Percentiles rank a stretch among this genome's conserved stretches.
phyloP scores from a whole-genome alignment of 768 basidiomycete species.

The Vararia minispora region DNA sequence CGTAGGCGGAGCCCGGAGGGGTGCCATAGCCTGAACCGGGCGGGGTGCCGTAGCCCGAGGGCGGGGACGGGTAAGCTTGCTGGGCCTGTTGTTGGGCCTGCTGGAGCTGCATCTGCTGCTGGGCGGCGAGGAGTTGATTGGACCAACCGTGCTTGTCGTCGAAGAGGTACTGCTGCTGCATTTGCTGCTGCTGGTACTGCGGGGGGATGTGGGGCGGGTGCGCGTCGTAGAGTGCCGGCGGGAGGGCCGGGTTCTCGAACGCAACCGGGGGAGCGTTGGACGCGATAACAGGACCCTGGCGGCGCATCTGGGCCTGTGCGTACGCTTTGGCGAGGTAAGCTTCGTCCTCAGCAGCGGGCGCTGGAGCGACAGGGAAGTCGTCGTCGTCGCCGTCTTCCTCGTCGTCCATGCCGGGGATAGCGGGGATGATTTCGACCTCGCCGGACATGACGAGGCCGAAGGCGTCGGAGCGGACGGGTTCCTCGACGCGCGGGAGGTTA shows the following conservation, averaged over 20 bases:
- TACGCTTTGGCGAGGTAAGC: slow-evolving; percentile 15
- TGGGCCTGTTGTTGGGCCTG: slow-evolving; percentile 3
- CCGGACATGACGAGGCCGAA: slow-evolving; percentile 61
- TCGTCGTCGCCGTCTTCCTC: slow-evolving; percentile 40
- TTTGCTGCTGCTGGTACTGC: slow-evolving; percentile 19
- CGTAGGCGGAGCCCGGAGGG: slow-evolving; percentile 13
- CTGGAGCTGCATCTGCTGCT: slow-evolving; percentile 12
- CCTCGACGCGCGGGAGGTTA: slow-evolving; percentile 59
- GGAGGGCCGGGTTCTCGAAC: slow-evolving; percentile 45
- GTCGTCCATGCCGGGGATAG: slow-evolving; percentile 39
- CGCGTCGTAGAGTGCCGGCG: slow-evolving; percentile 31
- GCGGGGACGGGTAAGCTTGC: slow-evolving; percentile 9
- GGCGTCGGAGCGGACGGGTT: slow-evolving; percentile 60
- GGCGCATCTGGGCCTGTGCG: slow-evolving; percentile 25
- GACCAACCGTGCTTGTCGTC: slow-evolving; percentile 24
- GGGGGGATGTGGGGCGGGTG: slow-evolving; percentile 19
- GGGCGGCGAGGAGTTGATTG: slow-evolving; percentile 10
- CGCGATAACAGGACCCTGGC: slow-evolving; percentile 34
- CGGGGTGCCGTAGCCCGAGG: slow-evolving; percentile 6
- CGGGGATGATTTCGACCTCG: slow-evolving; percentile 53
- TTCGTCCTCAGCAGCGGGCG: slow-evolving; percentile 13
- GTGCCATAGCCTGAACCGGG: slow-evolving; percentile 12
- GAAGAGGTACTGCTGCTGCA: slow-evolving; percentile 8
- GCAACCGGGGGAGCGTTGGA: slow-evolving; percentile 30
- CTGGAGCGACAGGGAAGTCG: slow-evolving; percentile 13